Conservation (phyloP, 2,329 filamentous ascomycete genomes). For the Paecilomyces fulvus region DNA sequence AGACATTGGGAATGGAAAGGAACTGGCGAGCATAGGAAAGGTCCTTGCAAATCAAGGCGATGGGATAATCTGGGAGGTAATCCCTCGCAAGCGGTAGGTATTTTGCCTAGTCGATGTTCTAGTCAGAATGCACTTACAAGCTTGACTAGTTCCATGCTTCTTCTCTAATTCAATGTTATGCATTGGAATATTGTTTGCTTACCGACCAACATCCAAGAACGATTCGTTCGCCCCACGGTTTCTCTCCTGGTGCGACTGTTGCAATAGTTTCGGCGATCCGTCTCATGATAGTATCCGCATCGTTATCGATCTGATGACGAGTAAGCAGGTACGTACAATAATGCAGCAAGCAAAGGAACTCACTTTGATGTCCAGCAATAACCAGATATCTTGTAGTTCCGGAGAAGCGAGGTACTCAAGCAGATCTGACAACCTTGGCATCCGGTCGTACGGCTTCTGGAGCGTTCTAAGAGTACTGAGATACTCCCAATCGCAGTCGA, state of each 20-base stretch:
- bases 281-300: constrained; percentile 59
- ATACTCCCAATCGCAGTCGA: constrained; percentile 69
- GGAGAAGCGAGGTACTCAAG: constrained; percentile 61
- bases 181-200: constrained; percentile 6
- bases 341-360: constrained; percentile 3
- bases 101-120: constrained; percentile 41
- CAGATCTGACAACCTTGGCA: constrained; percentile 69
- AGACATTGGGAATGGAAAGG: constrained; percentile 55
- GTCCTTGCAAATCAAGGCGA: constrained; percentile 36
- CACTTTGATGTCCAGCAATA: constrained; percentile 84
- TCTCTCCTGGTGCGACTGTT: constrained; percentile 38
- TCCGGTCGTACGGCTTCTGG: constrained; percentile 56
- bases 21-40: constrained; percentile 60
- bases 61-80: constrained; percentile 37
- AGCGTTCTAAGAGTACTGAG: constrained; percentile 61
- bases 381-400: constrained; percentile 61
- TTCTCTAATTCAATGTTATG: background rate
- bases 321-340: background rate
- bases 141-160: background rate
- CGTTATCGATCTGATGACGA: constrained; percentile 22
- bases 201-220: constrained; percentile 78
- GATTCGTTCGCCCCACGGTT: constrained; percentile 64
- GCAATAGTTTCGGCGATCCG: constrained; percentile 57
- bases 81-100: constrained; percentile 57
- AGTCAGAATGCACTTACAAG: constrained; percentile 2